Evolutionary conservation across 768 basidiomycete species (phyloP), one percentile per base, ranked within the genome.

Genomic region (Russula ochroleuca): DNA sequence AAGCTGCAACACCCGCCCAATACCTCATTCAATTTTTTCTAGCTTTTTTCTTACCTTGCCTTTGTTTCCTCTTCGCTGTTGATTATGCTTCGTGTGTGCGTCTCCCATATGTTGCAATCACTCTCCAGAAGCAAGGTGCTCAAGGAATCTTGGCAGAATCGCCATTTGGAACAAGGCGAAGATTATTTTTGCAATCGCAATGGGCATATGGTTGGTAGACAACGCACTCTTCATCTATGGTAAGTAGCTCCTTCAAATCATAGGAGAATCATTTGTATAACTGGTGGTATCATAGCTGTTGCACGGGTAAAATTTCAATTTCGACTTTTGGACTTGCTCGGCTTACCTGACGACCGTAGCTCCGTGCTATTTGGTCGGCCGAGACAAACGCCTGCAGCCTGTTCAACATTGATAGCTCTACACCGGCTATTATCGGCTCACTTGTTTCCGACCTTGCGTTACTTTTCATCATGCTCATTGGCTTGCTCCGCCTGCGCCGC

Each of bases 111-210:
- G 8, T 21, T 4, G 2, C 3, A 28, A 15, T 52, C 4, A 17
- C 3, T 23, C 17, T 17, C 31, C 23, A 6, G n/a, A 33, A 47
- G 19, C 11, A 14, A 48, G 11, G 33, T 5, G 7, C 47, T 21
- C 28, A 58, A 37, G 13, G 31, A 14, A 2, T 2, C 21, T 9
- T 1, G 28, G 25, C n/a, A 58, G 57, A 19, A 25, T 54, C 41
- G 60, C 60, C 7, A 45, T 54, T 23, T 61, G 60, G 60, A 53
- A 55, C 14, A 53, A n/a, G 48, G 13, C 43, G 13, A 55, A 48
- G 41, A 4, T 45, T 10, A 31, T 45, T 17, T 2, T 37, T 3
- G 40, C n/a, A 21, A 15, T 53, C 4, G 51, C 53, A 19, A 37
- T 31, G 2, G 17, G 19, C n/a, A 1, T 23, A 47, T 61, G 51